phyloP scores from a whole-genome alignment of 306 rosid species.

The Corylus avellana region DNA sequence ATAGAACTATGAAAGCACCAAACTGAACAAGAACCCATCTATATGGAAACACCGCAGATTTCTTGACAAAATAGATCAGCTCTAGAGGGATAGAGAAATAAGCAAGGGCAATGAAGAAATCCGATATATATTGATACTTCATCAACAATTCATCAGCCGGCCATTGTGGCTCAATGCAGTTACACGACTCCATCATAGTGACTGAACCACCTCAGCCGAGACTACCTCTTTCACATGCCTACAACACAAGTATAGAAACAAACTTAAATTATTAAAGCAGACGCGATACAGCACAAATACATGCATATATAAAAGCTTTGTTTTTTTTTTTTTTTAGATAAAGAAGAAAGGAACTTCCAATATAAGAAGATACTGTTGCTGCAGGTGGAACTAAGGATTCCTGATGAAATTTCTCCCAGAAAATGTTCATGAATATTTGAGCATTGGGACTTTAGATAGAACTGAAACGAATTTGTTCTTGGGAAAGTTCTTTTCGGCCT shows the following conservation, averaged over 20 bases:
- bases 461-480: not conserved
- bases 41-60: slow-evolving; percentile 77
- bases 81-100: slow-evolving; percentile 83
- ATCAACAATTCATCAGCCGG: slow-evolving; percentile 70
- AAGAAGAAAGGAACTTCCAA: not conserved
- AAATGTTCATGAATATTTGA: not conserved
- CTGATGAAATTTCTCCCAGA: not conserved
- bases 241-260: slow-evolving; percentile 17
- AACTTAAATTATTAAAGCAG: not conserved
- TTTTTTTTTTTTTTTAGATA: not conserved
- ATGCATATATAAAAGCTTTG: not conserved
- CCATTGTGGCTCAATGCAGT: slow-evolving; percentile 71
- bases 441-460: not conserved
- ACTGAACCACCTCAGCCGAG: slow-evolving; percentile 38
- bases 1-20: slow-evolving; percentile 80
- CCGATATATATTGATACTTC: slow-evolving; percentile 78
- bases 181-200: slow-evolving; percentile 66
- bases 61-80: slow-evolving; percentile 77
- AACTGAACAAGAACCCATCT: slow-evolving; percentile 90
- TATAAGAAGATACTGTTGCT: not conserved
- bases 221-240: slow-evolving; percentile 40
- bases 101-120: slow-evolving; percentile 73
- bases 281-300: not conserved
- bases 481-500: not conserved
- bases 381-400: not conserved